Base-by-base conservation (phyloP, 306 rosid species). In the Datisca glomerata region DNA sequence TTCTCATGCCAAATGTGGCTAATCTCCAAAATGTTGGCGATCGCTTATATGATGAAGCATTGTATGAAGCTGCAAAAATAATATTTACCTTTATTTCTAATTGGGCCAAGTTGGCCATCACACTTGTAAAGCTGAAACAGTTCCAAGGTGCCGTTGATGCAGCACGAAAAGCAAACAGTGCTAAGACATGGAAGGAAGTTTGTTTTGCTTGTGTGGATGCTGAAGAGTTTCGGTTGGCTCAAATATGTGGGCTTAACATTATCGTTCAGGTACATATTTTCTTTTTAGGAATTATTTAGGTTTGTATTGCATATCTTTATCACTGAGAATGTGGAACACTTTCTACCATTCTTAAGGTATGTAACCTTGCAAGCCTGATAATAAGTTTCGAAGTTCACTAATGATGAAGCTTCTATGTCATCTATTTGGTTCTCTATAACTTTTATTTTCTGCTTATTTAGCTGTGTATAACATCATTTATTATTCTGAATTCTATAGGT, bases 71-170 rank as follows among this genome's bases (percentile, higher is more conserved):
- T 55, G 98, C 98, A 2, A 89, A 89, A 51, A 89, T 89, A 46
- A 89, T 89, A 63, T 89, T 46, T 61, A 81, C 95, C 8, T 89
- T 89, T 46, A 84, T 89, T 57, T 89, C 98, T 35, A 89, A 89
- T 68, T 89, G 98, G 98, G 95, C 98, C 65, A 89, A 89, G 73
- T 64, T 89, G 67, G 98, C 98, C 14, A 32, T 75, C 68, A 89
- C 95, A 7, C 98, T 89, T 18, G 95, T 89, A 68, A 89, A 78
- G 74, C 67, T 89, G 60, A 66, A 78, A 51, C 98, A 89, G 59
- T 89, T 84, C 78, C 98, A 89, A 69, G 91, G 95, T 14, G 98
- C 98, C 15, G 98, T 89, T 55, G 98, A 89, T 68, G 98, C 98
- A 21, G 98, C 98, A 64, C 68, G 98, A 68, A 89, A 89, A 73